Percentiles rank a stretch among this genome's conserved stretches.
phyloP scores from a whole-genome alignment of 345 rosid species.

The Eucalyptus regnans region DNA sequence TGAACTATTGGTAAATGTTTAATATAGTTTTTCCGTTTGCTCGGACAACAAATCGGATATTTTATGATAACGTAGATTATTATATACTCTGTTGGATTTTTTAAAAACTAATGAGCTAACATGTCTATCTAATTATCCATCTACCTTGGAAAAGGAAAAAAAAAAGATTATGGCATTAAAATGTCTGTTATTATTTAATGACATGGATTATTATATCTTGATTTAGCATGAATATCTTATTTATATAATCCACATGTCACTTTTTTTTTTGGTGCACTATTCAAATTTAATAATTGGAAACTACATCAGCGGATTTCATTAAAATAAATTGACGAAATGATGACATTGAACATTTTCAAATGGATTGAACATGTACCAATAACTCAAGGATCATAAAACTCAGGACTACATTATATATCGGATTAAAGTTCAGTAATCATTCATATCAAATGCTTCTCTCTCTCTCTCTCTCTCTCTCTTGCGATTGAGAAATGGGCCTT shows the following conservation, averaged over 20 bases:
- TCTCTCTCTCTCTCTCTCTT: too few relatives aligned
- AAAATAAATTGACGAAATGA: fast-evolving
- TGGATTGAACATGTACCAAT: neutral
- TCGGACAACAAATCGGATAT: fast-evolving
- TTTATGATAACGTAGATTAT: neutral
- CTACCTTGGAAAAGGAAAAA: neutral
- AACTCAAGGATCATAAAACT: fast-evolving
- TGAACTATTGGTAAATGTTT: neutral
- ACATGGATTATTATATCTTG: neutral
- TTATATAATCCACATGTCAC: neutral
- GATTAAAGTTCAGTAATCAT: fast-evolving
- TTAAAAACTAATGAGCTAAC: neutral
- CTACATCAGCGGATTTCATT: fast-evolving
- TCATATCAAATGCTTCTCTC: neutral
- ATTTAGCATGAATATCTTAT: neutral
- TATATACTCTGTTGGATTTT: neutral
- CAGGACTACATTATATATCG: fast-evolving
- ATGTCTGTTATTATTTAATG: neutral
- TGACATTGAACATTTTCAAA: fast-evolving
- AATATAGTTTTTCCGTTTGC: neutral
- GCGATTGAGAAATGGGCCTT: neutral
- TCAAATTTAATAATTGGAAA: neutral
- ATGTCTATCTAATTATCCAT: neutral
- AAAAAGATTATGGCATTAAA: neutral
- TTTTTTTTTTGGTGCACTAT: neutral